A percentile compares a stretch with the other conserved stretches of the same genome.
Evolutionary conservation across 1,139 yeast genomes (phyloP).

Genomic region (Yamadazyma conglobata): DNA sequence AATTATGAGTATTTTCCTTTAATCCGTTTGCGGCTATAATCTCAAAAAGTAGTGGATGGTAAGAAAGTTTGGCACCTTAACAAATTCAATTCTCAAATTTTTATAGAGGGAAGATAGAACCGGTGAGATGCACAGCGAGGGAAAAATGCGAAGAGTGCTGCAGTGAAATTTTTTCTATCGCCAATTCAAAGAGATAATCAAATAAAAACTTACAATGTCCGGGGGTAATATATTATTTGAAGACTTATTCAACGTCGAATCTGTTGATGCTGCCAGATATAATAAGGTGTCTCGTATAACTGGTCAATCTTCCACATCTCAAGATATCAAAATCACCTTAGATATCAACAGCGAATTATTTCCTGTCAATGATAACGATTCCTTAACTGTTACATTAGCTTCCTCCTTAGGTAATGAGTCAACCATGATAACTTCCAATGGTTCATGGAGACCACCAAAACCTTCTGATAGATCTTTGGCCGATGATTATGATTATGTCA

Average conservation of each 20-base stretch:
- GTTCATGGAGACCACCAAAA: conserved; percentile 91
- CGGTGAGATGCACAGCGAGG: too few species aligned
- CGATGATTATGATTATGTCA: conserved; percentile 96
- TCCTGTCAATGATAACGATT: conserved; percentile 76
- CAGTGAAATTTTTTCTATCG: conserved; percentile 3
- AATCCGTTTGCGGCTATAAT: too few species aligned
- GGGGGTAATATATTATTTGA: conserved; percentile 70
- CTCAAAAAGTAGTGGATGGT: too few species aligned
- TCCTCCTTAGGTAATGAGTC: conserved; percentile 65
- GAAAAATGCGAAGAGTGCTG: conserved; percentile 1
- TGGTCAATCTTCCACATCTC: conserved; percentile 81
- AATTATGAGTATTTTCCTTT: too few species aligned
- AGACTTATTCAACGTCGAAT: conserved; percentile 84
- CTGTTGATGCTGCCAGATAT: conserved; percentile 86
- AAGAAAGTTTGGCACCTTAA: too few species aligned
- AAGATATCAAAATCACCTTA: conserved; percentile 79
- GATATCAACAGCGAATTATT: conserved; percentile 92
- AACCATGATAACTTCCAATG: conserved; percentile 54
- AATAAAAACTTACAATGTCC: conserved; percentile 46
- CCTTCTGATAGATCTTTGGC: conserved; percentile 82
- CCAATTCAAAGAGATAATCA: not conserved
- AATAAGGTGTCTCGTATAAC: conserved; percentile 89
- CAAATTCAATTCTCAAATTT: too few species aligned
- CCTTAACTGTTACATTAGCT: conserved; percentile 86
- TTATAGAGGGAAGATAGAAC: too few species aligned